Base-by-base conservation (phyloP, 1,284 basidiomycete genomes). In the Ceratobasidium sp. region DNA sequence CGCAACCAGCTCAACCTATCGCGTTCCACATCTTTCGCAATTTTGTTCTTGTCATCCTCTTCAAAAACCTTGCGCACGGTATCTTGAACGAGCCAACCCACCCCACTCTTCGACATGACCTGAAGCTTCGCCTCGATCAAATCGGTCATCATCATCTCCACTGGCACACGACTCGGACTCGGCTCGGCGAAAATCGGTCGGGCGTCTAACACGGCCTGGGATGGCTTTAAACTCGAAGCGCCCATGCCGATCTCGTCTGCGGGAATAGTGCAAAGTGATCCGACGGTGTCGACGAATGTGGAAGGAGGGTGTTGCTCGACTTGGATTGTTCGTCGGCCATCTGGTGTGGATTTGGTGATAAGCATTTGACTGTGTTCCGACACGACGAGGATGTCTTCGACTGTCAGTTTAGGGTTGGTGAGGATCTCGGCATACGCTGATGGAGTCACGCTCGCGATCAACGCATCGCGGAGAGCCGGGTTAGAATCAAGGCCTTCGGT, bases 111-210 rank as follows among this genome's bases (percentile, higher is more conserved):
- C 21, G 65, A 28, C 23, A 69, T 52, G 3, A 69, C 65, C 18
- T 30, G 41, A 16, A 69, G 52, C 28, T 55, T 52, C 23, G 52
- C 65, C 14, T 69, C 36, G 18, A 69, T 39, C 21, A 57, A 9
- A n/a, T 69, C 65, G 6, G 52, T 26, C 65, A 69, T 69, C 50
- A 69, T 57, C n/a, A 69, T 21, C 16, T 69, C 65, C 12, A 69
- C 65, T 8, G 65, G 65, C 32, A 69, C 43, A 4, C 65, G 14
- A 18, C 36, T 43, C 26, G 61, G 45, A 32, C 43, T 21, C 21
- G 28, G 46, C 21, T 45, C 50, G 4, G 46, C 36, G 4, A 32
- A 41, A 21, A 26, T 18, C 26, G 65, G 43, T 10, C 65, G 32
- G 8, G 65, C 65, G 23, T 69, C 65, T 28, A 69, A 23, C 8